phyloP scores from a whole-genome alignment of 2,329 filamentous ascomycete genomes.

The Coniochaeta sp. region DNA sequence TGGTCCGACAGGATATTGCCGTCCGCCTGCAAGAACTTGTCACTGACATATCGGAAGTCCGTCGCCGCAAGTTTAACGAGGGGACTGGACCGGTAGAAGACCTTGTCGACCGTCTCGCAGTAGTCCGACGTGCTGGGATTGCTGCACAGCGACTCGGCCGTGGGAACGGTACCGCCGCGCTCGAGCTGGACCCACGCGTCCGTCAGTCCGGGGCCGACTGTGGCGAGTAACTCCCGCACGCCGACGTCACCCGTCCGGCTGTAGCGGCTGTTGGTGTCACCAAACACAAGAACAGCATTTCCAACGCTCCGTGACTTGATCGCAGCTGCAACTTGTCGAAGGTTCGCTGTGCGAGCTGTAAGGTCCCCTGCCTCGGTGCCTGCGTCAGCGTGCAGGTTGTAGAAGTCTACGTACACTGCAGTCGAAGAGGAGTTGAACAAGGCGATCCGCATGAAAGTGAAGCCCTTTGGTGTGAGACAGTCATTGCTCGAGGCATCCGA shows the following conservation, averaged over 20 bases:
- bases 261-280: conserved; percentile 61
- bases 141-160: conserved; percentile 39
- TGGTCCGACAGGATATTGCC: conserved; percentile 47
- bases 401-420: too few relatives aligned
- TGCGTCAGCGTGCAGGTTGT: too few relatives aligned
- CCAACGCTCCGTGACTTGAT: conserved; percentile 50
- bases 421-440: too few relatives aligned
- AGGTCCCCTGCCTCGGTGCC: too few relatives aligned
- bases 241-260: conserved; percentile 48
- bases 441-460: too few relatives aligned
- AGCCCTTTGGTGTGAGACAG: too few relatives aligned
- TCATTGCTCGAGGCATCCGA: too few relatives aligned
- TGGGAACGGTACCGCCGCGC: conserved; percentile 37
- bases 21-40: conserved; percentile 48
- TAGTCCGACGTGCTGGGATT: conserved; percentile 46
- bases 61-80: conserved; percentile 38
- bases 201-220: conserved; percentile 29
- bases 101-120: conserved; percentile 63
- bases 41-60: conserved; percentile 46
- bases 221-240: conserved; percentile 33
- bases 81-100: conserved; percentile 50
- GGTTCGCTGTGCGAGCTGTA: too few relatives aligned
- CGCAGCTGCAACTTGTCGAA: too few relatives aligned
- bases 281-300: conserved; percentile 56
- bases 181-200: conserved; percentile 56